phyloP scores from a whole-genome alignment of 176 grass and related monocot genomes.

The Paspalum vaginatum region DNA sequence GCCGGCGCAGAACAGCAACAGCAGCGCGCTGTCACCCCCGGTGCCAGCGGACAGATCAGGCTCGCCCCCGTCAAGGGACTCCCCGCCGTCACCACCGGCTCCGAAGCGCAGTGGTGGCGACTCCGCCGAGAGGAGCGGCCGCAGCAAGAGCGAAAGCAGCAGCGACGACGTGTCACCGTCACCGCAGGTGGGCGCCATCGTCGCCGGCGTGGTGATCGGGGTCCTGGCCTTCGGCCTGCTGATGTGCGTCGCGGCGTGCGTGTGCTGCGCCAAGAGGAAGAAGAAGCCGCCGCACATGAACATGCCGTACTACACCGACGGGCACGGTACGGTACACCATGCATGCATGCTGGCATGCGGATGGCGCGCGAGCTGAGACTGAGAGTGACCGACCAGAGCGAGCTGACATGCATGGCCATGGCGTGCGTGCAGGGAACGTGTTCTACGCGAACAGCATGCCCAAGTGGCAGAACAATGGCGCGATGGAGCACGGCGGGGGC shows the following conservation, averaged over 20 bases:
- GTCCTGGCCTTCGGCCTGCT: constrained; percentile 44
- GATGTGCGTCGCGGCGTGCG: constrained; percentile 48
- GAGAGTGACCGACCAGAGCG: no score
- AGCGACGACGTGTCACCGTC: not conserved
- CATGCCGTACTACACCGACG: constrained; percentile 57
- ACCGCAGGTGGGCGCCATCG: not conserved
- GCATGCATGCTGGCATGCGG: not conserved
- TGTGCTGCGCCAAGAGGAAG: constrained; percentile 59
- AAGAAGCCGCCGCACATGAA: constrained; percentile 31
- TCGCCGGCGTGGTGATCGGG: constrained; percentile 49
- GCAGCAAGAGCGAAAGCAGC: constrained; percentile 25
- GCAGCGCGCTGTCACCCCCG: not conserved
- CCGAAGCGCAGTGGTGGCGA: constrained; percentile 21
- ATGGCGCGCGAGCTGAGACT: not conserved
- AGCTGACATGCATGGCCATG: not conserved
- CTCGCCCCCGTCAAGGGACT: constrained; percentile 3
- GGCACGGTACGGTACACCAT: constrained; percentile 52
- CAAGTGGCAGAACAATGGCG: constrained; percentile 43
- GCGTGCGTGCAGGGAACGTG: constrained; percentile 48
- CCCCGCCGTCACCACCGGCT: constrained; percentile 16
- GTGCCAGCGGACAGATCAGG: not conserved
- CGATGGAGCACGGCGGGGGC: constrained; percentile 43
- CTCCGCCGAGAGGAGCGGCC: constrained; percentile 4
- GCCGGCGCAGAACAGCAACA: not conserved
- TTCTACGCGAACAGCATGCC: constrained; percentile 58